phyloP scores from a whole-genome alignment of 306 rosid genomes.

The Potentilla sterilis region DNA sequence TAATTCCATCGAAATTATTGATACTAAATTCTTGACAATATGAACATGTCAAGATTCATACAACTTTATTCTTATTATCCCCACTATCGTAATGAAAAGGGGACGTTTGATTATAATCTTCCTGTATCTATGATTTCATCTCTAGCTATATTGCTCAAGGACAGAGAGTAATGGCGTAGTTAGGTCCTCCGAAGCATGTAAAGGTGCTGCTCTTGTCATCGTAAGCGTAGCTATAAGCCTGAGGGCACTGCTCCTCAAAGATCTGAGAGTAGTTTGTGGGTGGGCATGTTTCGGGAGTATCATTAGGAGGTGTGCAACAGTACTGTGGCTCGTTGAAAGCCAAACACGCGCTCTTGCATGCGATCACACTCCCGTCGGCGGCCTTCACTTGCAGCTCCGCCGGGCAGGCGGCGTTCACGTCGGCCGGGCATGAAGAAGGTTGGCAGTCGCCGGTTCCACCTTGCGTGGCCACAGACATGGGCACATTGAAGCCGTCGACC shows the following conservation, averaged over 20 bases:
- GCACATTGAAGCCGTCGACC: slow-evolving; percentile 72
- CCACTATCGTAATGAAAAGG: not conserved
- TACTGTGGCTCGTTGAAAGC: slow-evolving; percentile 40
- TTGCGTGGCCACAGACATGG: slow-evolving; percentile 37
- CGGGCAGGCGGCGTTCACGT: slow-evolving; percentile 43
- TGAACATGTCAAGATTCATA: not conserved
- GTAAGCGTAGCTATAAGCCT: slow-evolving; percentile 62
- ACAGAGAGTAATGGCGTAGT: slow-evolving; percentile 57
- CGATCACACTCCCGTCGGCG: slow-evolving; percentile 35
- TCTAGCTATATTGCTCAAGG: slow-evolving; percentile 29
- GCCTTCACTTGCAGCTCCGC: slow-evolving; percentile 30
- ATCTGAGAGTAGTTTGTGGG: slow-evolving; percentile 42
- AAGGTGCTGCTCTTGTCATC: slow-evolving; percentile 53
- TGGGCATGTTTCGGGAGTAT: slow-evolving; percentile 26
- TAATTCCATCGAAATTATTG: not conserved
- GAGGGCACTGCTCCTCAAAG: slow-evolving; percentile 55
- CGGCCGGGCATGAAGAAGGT: slow-evolving; percentile 24
- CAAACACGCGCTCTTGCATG: slow-evolving; percentile 70
- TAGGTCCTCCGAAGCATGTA: slow-evolving; percentile 44
- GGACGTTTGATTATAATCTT: not conserved
- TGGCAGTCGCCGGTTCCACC: slow-evolving; percentile 43
- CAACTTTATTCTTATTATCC: not conserved
- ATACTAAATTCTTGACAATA: slow-evolving; percentile 5
- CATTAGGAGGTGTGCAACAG: slow-evolving; percentile 46
- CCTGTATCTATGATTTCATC: not conserved